phyloP scores from a whole-genome alignment of 768 basidiomycete genomes.

The Hypholoma sublateritium region DNA sequence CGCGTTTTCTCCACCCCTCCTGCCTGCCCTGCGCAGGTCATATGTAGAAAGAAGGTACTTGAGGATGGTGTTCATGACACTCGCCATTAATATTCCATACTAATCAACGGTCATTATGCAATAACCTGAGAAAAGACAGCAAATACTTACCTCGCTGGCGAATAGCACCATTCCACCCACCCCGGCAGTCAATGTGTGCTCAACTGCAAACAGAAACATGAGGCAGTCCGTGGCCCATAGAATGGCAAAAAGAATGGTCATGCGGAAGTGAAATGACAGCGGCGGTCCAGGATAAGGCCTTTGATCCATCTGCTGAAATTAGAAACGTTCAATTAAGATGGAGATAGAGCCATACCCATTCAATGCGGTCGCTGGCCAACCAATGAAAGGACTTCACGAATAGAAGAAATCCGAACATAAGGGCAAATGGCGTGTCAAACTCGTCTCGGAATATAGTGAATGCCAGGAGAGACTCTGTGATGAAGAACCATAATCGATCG shows the following conservation, averaged over 20 bases:
- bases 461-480: slow-evolving; percentile 93
- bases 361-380: slow-evolving; percentile 92
- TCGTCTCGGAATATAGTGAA: slow-evolving; percentile 97
- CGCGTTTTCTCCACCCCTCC: slow-evolving; percentile 78
- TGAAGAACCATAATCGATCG: slow-evolving; percentile 95
- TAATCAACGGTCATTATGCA: slow-evolving; percentile 29
- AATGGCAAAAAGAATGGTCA: slow-evolving; percentile 70
- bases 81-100: slow-evolving; percentile 90
- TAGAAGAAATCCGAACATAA: slow-evolving; percentile 93
- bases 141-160: slow-evolving; percentile 76
- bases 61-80: slow-evolving; percentile 69
- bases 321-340: neutral
- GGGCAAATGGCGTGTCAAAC: slow-evolving; percentile 87
- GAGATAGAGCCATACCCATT: slow-evolving; percentile 64
- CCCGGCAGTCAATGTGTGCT: slow-evolving; percentile 75
- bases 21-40: slow-evolving; percentile 78
- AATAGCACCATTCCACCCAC: slow-evolving; percentile 94
- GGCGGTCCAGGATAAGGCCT: slow-evolving; percentile 84
- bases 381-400: slow-evolving; percentile 99
- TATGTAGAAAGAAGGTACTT: slow-evolving; percentile 83
- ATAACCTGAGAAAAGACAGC: neutral
- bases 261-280: slow-evolving; percentile 81
- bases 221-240: slow-evolving; percentile 73
- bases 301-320: slow-evolving; percentile 86
- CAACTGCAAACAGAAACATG: slow-evolving; percentile 79